Evolutionary conservation across 179 eudicot genomes (phyloP).

Genomic region (Beta lomatogona): DNA sequence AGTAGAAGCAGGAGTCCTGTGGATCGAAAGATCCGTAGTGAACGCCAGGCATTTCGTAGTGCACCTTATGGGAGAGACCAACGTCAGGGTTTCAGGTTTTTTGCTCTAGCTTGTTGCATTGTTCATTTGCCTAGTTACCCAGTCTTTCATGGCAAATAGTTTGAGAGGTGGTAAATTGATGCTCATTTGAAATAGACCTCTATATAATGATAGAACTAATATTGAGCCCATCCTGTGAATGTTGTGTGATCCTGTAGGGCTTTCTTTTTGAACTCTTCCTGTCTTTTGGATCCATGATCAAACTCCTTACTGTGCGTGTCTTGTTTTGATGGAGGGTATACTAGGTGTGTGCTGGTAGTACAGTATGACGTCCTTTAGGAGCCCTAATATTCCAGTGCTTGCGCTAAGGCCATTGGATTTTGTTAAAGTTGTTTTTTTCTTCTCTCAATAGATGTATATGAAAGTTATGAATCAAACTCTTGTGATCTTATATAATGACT

Average conservation of each 20-base stretch:
- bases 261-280: background rate
- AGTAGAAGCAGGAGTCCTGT: conserved; percentile 42
- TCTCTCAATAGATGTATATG: background rate
- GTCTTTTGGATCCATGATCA: background rate
- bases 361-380: background rate
- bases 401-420: background rate
- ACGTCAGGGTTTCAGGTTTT: conserved; percentile 78
- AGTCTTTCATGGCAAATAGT: background rate
- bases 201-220: background rate
- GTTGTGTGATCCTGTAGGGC: background rate
- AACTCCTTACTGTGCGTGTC: background rate
- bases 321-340: background rate
- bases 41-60: conserved; percentile 60
- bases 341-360: background rate
- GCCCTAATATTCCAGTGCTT: background rate
- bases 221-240: background rate
- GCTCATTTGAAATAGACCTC: background rate
- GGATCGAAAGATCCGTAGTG: conserved; percentile 65
- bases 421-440: background rate
- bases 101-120: conserved; percentile 33
- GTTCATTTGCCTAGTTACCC: background rate
- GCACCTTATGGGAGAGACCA: conserved; percentile 75
- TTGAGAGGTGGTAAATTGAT: background rate
- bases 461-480: background rate
- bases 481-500: background rate